A percentile compares a stretch with the other conserved stretches of the same genome.
Conservation (phyloP, 768 basidiomycete species). For the Phaeotremella skinneri region DNA sequence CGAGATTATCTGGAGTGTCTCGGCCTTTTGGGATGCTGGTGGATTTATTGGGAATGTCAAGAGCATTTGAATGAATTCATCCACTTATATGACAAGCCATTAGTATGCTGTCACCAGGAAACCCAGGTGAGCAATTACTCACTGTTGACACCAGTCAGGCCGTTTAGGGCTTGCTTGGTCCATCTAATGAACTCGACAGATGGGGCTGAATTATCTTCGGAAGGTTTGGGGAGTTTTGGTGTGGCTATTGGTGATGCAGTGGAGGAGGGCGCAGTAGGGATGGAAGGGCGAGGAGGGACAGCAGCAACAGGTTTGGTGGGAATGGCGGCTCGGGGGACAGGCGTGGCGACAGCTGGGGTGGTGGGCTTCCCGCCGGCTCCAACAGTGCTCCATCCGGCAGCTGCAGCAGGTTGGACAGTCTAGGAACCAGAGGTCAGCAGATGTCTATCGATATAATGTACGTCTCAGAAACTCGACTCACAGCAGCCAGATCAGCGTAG, state of each 20-base stretch:
- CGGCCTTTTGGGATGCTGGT: constrained; percentile 57
- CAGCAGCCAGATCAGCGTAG: constrained; percentile 69
- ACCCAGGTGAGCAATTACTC: constrained; percentile 26
- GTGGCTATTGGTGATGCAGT: constrained; percentile 42
- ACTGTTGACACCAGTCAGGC: constrained; percentile 69
- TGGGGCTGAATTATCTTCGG: constrained; percentile 67
- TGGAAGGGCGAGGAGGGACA: constrained; percentile 22
- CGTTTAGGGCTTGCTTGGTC: constrained; percentile 78
- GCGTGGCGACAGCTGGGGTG: constrained; percentile 32
- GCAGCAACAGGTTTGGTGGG: constrained; percentile 14
- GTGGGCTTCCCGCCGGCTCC: constrained; percentile 69
- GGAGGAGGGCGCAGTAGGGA: constrained; percentile 47
- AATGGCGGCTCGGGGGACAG: background rate
- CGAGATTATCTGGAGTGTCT: constrained; percentile 78
- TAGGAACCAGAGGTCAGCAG: constrained; percentile 9
- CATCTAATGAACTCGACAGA: constrained; percentile 90
- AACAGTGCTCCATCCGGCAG: constrained; percentile 77
- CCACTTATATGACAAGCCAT: too few species aligned
- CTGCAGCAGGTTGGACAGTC: constrained; percentile 51
- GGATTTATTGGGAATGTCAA: constrained; percentile 88
- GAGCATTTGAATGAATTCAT: constrained; percentile 94
- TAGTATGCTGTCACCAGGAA: too few species aligned
- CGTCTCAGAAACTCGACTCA: constrained; percentile 16
- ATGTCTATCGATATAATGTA: background rate
- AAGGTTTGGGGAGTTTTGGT: constrained; percentile 52